Evolutionary conservation across 2,329 filamentous ascomycete genomes (phyloP), one percentile per base, ranked within the genome.

Genomic region (Juglanconis sp.): DNA sequence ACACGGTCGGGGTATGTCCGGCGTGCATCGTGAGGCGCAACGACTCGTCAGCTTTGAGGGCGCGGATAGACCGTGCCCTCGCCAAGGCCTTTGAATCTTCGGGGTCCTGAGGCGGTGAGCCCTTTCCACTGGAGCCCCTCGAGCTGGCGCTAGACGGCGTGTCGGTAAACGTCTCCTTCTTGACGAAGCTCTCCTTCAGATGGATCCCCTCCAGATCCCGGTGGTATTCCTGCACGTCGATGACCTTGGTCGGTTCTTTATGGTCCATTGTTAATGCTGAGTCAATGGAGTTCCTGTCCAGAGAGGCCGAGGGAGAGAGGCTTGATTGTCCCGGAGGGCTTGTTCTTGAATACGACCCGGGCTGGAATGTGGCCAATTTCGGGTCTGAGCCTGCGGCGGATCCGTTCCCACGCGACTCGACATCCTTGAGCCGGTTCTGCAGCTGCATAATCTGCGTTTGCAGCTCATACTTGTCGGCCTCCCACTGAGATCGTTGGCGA

Each of bases 1-100:
- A 85, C 68, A 86, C 84, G 54, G 79, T 86, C 6, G 85, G 85
- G 1, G 85, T 87, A 69, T 87, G 85, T 1, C 85, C 85, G 24
- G 85, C 85, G 69, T 87, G 81, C 79, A 87, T 83, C 0, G 79
- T 85, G 46, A 86, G 77, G 49, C 85, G 77, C 53, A 74, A 75
- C 48, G 76, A 74, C 66, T 81, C 83, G 5, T 78, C 74, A 7
- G 79, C 79, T 31, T 74, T 75, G 40, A 84, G 72, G 4, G 76
- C 56, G 2, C 40, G 49, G 9, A 52, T 51, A 24, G 50, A 52
- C 31, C 57, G 49, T 34, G 59, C 50, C 24, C 61, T 54, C 31
- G 61, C 61, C 40, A 50, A 24, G 9, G 59, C 50, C 36, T 38
- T 56, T 3, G 36, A 36, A 44, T 55, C 50, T 15, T 63, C 61